Evolutionary conservation across 225 moss, liverwort and hornwort genomes (phyloP), one percentile per base, ranked within the genome.

Genomic region (Pleurozium schreberi): DNA sequence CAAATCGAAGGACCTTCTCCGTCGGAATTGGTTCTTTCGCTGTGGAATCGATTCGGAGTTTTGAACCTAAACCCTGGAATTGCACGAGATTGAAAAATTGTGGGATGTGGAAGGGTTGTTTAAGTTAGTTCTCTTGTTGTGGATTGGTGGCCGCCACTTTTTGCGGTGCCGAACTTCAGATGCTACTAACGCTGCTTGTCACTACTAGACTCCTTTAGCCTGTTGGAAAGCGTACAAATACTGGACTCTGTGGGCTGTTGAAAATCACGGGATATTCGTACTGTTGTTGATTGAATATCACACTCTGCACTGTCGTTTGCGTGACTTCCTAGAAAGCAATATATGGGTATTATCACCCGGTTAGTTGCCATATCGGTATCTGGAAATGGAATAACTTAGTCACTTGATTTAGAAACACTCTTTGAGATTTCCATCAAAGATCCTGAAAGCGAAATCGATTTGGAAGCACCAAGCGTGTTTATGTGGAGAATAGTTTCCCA

Each of bases 111-210:
- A 84, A 55, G 57, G 20, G 55, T 27, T 58, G 7, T 58, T 40
- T 40, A 63, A 63, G 63, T 27, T 28, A 11, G 17, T 79, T 58
- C 10, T 53, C 52, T 31, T 12, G 83, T 23, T 66, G 20, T 25
- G 64, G 86, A 70, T 88, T 70, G 8, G 21, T 84, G 80, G 80
- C 92, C 89, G 92, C 87, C 92, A 92, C 84, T 84, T 49, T 90
- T 90, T 34, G 30, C 82, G 90, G 87, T 40, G 65, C 40, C 15
- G 80, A 71, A 71, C 21, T 13, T 12, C 67, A 82, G 43, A 71
- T 26, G 53, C 52, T 55, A 61, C 64, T 30, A 43, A 65, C 17
- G 53, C 22, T 31, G 18, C 31, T 67, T 43, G 55, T 42, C 11
- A 78, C 42, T 52, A 31, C 20, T 63, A 49, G 57, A 58, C 58